A percentile compares a stretch with the other conserved stretches of the same genome.
Conservation (phyloP, 768 basidiomycete genomes). For the Cyathus striatus region DNA sequence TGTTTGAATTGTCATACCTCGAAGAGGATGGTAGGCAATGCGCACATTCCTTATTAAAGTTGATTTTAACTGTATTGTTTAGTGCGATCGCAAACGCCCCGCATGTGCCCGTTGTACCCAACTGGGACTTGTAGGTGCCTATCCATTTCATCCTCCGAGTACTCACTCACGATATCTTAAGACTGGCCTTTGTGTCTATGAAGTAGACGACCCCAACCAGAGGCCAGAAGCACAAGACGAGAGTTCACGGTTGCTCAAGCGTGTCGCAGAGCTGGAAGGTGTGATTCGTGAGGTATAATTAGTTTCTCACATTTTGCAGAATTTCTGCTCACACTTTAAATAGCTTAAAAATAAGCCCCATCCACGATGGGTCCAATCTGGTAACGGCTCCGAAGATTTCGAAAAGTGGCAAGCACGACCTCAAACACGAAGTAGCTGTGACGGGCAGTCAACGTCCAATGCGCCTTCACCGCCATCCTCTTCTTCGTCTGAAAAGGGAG, state of each 20-base stretch:
- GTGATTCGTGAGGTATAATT: slow-evolving; percentile 69
- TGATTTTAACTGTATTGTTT: too few species aligned
- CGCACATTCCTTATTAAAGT: not conserved
- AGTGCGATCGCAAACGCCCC: slow-evolving; percentile 48
- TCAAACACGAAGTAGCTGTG: slow-evolving; percentile 11
- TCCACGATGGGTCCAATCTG: slow-evolving; percentile 55
- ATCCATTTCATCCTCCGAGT: not conserved
- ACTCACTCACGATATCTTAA: slow-evolving; percentile 16
- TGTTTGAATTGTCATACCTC: slow-evolving; percentile 72
- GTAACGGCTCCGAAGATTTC: slow-evolving; percentile 21
- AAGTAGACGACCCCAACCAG: slow-evolving; percentile 71
- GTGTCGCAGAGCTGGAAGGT: slow-evolving; percentile 79
- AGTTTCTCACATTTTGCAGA: slow-evolving; percentile 18
- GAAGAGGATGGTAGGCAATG: slow-evolving; percentile 59
- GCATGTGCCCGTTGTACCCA: slow-evolving; percentile 47
- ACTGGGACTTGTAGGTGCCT: slow-evolving; percentile 36
- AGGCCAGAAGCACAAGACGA: slow-evolving; percentile 55
- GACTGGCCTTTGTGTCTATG: slow-evolving; percentile 83
- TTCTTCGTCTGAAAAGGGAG: slow-evolving; percentile 22
- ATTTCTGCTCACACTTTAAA: not conserved
- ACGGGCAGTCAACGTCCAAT: slow-evolving; percentile 16
- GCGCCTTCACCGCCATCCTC: slow-evolving; percentile 23
- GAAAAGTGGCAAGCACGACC: slow-evolving; percentile 19
- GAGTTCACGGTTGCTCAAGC: slow-evolving; percentile 57
- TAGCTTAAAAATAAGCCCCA: slow-evolving; percentile 73